Conservation (phyloP, 108 stramenopile genomes). For the Asterionellopsis glacialis region DNA sequence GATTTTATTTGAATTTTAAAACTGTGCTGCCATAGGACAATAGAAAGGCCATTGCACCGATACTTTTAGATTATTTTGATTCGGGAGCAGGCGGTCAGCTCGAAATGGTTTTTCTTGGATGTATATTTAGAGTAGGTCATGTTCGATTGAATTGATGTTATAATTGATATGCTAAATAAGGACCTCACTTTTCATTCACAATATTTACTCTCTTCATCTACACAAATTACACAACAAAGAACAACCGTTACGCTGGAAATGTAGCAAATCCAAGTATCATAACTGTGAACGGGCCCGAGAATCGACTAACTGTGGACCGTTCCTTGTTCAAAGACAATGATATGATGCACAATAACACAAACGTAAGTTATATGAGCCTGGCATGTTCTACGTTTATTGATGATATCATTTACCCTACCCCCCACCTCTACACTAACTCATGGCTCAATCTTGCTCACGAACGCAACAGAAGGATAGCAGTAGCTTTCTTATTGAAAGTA, state of each 20-base stretch:
- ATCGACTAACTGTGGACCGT: background rate
- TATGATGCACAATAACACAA: background rate
- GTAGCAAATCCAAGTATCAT: slow-evolving; percentile 28
- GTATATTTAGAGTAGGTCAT: no score
- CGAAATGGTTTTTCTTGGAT: no score
- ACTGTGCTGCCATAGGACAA: slow-evolving; percentile 11
- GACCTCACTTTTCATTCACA: no score
- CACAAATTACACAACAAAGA: background rate
- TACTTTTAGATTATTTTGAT: slow-evolving; percentile 39
- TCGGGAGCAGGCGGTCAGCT: background rate
- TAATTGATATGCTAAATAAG: no score
- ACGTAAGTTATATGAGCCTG: slow-evolving; percentile 6
- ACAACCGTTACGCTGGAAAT: slow-evolving; percentile 22
- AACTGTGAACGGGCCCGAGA: slow-evolving; percentile 20
- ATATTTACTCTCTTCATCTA: no score
- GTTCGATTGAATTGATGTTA: no score
- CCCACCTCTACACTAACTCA: no score
- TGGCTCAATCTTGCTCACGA: no score
- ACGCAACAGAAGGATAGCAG: slow-evolving; percentile 4
- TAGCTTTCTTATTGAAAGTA: slow-evolving; percentile 33
- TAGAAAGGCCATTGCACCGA: slow-evolving; percentile 18
- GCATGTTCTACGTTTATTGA: no score
- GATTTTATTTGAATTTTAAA: background rate
- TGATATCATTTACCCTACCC: no score
- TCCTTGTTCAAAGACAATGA: background rate